Evolutionary conservation across 2,329 filamentous ascomycete species (phyloP).

Genomic region (Aspergillus unguis): DNA sequence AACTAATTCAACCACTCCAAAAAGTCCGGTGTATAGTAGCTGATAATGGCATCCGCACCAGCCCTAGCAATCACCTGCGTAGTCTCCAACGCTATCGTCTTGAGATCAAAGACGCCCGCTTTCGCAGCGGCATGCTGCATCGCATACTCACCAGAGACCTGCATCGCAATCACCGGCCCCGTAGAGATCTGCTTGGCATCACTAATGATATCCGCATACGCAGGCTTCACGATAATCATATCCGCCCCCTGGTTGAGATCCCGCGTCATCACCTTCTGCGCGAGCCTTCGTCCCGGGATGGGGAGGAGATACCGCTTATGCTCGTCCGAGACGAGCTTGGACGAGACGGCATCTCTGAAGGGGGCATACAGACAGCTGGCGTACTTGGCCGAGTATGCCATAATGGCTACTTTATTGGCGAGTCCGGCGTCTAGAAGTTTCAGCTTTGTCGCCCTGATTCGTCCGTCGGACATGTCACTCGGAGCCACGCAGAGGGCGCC

Average conservation of each 20-base stretch:
- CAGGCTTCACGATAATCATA: slow-evolving; percentile 99
- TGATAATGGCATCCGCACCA: slow-evolving; percentile 87
- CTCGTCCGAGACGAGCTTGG: slow-evolving; percentile 86
- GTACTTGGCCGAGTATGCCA: slow-evolving; percentile 99
- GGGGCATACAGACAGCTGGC: slow-evolving; percentile 94
- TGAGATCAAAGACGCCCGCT: slow-evolving; percentile 92
- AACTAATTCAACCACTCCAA: slow-evolving; percentile 55
- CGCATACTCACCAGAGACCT: slow-evolving; percentile 93
- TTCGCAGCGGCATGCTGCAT: slow-evolving; percentile 97
- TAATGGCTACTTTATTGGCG: slow-evolving; percentile 83
- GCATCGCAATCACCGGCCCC: slow-evolving; percentile 87
- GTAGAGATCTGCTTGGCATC: slow-evolving; percentile 92
- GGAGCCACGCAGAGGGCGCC: slow-evolving; percentile 96
- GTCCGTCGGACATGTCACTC: slow-evolving; percentile 98
- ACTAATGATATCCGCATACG: slow-evolving; percentile 95
- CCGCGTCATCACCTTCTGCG: slow-evolving; percentile 80
- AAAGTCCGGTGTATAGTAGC: slow-evolving; percentile 85
- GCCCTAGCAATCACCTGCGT: slow-evolving; percentile 90
- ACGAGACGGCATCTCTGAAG: slow-evolving; percentile 94
- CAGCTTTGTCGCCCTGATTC: slow-evolving; percentile 94
- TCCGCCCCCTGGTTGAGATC: slow-evolving; percentile 94
- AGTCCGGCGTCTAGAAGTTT: slow-evolving; percentile 95
- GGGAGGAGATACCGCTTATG: slow-evolving; percentile 95
- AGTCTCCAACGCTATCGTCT: slow-evolving; percentile 90
- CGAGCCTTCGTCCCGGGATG: slow-evolving; percentile 84